Conservation (phyloP, 148 eudicot species). For the Silene conica region DNA sequence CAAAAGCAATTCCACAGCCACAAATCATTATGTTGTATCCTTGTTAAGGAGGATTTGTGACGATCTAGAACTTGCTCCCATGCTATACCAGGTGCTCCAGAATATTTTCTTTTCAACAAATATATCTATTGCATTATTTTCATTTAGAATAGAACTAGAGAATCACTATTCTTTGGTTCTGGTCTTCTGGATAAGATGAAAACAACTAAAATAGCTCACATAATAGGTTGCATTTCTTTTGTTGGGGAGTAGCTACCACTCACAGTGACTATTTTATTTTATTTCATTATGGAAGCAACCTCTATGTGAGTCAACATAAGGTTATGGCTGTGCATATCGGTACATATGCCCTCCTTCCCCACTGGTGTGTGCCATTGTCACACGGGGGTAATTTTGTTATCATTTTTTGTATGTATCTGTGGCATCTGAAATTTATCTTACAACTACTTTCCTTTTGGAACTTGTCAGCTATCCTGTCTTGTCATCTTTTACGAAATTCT, state of each 20-base stretch:
- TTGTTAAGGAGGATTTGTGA: slow-evolving; percentile 76
- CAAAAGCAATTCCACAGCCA: slow-evolving; percentile 66
- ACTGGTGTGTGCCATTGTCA: not conserved
- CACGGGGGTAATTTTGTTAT: not conserved
- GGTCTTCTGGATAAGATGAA: too few relatives aligned
- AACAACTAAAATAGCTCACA: not conserved
- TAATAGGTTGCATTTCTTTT: too few relatives aligned
- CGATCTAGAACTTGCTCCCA: slow-evolving; percentile 92
- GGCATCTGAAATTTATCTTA: slow-evolving; percentile 19
- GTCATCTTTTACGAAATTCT: slow-evolving; percentile 69
- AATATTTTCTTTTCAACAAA: not conserved
- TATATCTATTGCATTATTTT: not conserved
- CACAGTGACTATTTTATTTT: not conserved
- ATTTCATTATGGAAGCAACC: not conserved
- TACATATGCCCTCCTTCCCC: not conserved
- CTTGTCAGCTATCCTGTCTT: slow-evolving; percentile 73
- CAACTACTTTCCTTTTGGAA: slow-evolving; percentile 16
- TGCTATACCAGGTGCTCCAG: slow-evolving; percentile 82
- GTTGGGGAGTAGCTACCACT: not conserved
- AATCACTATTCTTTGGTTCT: not conserved
- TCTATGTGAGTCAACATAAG: not conserved
- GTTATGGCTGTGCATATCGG: not conserved
- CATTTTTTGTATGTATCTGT: not conserved
- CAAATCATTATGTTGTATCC: slow-evolving; percentile 77
- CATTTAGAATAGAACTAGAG: not conserved